Conservation (phyloP, 2,329 filamentous ascomycete species). For the Cercospora brassicicola region DNA sequence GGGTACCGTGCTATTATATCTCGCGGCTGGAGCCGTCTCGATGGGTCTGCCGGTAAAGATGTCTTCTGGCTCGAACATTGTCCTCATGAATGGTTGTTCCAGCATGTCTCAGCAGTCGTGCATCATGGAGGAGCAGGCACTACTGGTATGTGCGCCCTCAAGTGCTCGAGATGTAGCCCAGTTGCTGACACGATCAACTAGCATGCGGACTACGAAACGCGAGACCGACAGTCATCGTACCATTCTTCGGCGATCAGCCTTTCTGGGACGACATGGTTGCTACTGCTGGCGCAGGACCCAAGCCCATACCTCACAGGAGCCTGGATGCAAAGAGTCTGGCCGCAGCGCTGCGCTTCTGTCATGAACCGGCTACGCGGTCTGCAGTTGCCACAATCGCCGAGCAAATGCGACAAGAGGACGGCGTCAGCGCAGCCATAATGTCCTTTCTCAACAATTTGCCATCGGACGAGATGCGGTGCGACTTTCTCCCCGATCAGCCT, state of each 20-base stretch:
- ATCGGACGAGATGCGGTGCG: constrained; percentile 59
- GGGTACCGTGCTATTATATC: not conserved
- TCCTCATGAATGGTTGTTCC: constrained; percentile 76
- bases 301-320: constrained; percentile 67
- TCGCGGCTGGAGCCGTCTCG: constrained; percentile 64
- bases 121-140: constrained; percentile 79
- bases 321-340: constrained; percentile 64
- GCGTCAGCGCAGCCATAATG: constrained; percentile 66
- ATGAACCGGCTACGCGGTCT: constrained; percentile 60
- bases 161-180: not conserved
- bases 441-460: constrained; percentile 64
- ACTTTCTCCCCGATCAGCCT: constrained; percentile 61
- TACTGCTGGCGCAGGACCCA: constrained; percentile 63
- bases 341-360: constrained; percentile 67
- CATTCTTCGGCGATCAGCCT: constrained; percentile 77
- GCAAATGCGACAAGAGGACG: constrained; percentile 61
- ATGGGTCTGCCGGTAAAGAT: constrained; percentile 59
- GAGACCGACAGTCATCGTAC: constrained; percentile 71
- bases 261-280: constrained; percentile 76
- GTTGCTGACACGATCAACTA: not conserved
- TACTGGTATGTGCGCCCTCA: constrained; percentile 42
- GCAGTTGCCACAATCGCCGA: constrained; percentile 61
- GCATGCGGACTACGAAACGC: constrained; percentile 71
- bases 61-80: constrained; percentile 72
- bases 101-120: constrained; percentile 63